Conservation (phyloP, 78 protist species). For the Emiliania huxleyi region DNA sequence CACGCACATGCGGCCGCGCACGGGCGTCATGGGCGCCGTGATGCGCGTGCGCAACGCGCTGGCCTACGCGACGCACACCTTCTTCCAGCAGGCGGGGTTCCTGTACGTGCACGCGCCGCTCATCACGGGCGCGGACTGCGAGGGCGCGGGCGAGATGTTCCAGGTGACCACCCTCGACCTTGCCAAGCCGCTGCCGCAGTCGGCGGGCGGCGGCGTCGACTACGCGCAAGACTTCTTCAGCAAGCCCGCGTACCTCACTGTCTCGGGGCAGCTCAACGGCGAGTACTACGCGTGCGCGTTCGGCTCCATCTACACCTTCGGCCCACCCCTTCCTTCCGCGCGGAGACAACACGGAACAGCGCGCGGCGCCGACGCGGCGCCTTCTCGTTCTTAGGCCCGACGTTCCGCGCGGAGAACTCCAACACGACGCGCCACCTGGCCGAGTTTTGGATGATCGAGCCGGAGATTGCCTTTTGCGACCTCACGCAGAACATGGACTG, state of each 20-base stretch:
- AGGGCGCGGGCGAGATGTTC: constrained; percentile 91
- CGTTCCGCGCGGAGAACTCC: constrained; percentile 55
- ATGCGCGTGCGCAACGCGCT: constrained; percentile 51
- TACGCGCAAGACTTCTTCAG: constrained; percentile 29
- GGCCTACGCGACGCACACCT: constrained; percentile 51
- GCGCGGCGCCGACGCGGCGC: too few species aligned
- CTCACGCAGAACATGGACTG: constrained; percentile 56
- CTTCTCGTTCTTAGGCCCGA: too few species aligned
- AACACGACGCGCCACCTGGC: constrained; percentile 78
- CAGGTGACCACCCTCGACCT: constrained; percentile 39
- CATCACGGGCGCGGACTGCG: constrained; percentile 84
- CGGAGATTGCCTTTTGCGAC: constrained; percentile 82
- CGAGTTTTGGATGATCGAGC: constrained; percentile 89
- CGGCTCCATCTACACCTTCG: constrained; percentile 69
- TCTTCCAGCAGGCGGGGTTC: constrained; percentile 44
- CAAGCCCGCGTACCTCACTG: constrained; percentile 72
- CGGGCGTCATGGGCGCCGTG: constrained; percentile 50
- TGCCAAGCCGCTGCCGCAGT: neutral
- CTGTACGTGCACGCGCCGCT: constrained; percentile 77
- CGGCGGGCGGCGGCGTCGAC: neutral
- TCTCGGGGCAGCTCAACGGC: constrained; percentile 75
- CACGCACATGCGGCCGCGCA: constrained; percentile 81
- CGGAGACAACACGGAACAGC: neutral
- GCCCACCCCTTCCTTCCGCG: too few species aligned
- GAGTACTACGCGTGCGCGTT: constrained; percentile 58